These are phyloP conservation scores for Chondrus crispus DNA, from an alignment of 23 red algal species.

Conservation along the genomic window DNA sequence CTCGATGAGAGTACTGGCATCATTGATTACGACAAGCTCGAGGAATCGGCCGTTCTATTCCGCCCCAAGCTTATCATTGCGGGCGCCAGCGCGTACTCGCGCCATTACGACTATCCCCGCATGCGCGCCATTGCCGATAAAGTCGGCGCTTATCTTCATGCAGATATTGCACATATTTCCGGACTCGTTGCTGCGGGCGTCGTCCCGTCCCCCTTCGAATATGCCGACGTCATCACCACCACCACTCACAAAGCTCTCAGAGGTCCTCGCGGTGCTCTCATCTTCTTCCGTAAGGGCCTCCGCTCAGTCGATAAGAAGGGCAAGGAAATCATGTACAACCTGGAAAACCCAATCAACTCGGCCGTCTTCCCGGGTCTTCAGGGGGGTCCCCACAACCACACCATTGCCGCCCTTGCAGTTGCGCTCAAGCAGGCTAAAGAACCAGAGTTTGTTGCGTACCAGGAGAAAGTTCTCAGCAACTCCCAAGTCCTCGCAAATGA, in stretches of 20 bases:
- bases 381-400: constrained; percentile 99
- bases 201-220: constrained; percentile 88
- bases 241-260: constrained; percentile 99
- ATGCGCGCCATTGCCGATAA: constrained; percentile 96
- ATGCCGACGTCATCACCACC: constrained; percentile 96
- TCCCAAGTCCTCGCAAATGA: constrained; percentile 68
- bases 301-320: constrained; percentile 80
- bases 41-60: constrained; percentile 88
- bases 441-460: constrained; percentile 91
- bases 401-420: constrained; percentile 95
- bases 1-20: constrained; percentile 85
- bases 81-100: constrained; percentile 88
- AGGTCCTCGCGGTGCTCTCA: constrained; percentile 92
- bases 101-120: constrained; percentile 91
- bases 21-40: constrained; percentile 98
- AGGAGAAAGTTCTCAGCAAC: constrained; percentile 89
- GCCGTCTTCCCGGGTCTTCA: constrained; percentile 99
- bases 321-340: constrained; percentile 79
- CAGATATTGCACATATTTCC: constrained; percentile 98
- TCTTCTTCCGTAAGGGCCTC: constrained; percentile 97
- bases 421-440: constrained; percentile 91
- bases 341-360: constrained; percentile 93
- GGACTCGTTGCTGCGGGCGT: constrained; percentile 93
- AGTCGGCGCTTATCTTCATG: constrained; percentile 80
- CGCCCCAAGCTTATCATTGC: constrained; percentile 96